phyloP scores from a whole-genome alignment of 2,329 filamentous ascomycete genomes.

The Penicillium sp. region DNA sequence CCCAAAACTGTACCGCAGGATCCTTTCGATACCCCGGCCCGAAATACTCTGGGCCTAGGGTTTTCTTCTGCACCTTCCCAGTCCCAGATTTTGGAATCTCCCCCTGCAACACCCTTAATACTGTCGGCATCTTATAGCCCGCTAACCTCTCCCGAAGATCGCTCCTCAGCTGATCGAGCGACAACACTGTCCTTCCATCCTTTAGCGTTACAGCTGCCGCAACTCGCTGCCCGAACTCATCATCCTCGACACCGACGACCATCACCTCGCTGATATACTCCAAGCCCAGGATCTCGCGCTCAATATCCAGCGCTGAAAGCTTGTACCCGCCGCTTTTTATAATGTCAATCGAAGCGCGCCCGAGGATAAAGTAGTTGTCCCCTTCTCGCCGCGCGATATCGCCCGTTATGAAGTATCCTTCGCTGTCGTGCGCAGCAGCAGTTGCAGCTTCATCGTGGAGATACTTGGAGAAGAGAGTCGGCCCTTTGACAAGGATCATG shows the following conservation, averaged over 20 bases:
- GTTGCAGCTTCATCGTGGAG: conserved; percentile 49
- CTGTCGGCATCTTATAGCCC: conserved; percentile 89
- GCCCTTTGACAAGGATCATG: conserved; percentile 49
- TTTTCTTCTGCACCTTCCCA: conserved; percentile 70
- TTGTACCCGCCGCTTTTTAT: conserved; percentile 63
- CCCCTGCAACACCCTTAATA: conserved; percentile 75
- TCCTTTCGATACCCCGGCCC: conserved; percentile 32
- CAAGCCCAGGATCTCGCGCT: conserved; percentile 56
- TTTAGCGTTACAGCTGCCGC: conserved; percentile 53
- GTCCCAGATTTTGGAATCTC: conserved; percentile 64
- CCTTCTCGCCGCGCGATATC: conserved; percentile 44
- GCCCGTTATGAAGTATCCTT: conserved; percentile 54
- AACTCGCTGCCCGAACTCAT: conserved; percentile 59
- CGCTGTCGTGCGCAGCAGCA: conserved; percentile 46
- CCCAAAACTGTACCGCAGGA: conserved; percentile 32
- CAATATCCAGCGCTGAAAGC: conserved; percentile 59
- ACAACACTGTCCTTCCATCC: conserved; percentile 28
- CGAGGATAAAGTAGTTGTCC: conserved; percentile 56
- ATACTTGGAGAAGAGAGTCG: conserved; percentile 45
- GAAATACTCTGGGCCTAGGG: conserved; percentile 41
- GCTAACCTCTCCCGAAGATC: conserved; percentile 61
- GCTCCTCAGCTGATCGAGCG: conserved; percentile 34
- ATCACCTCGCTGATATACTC: conserved; percentile 57
- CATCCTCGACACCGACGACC: conserved; percentile 58
- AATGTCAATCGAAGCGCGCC: conserved; percentile 57